A percentile compares a stretch with the other conserved stretches of the same genome.
phyloP scores from a whole-genome alignment of 106 monocot species.

The Phalaenopsis equestris region DNA sequence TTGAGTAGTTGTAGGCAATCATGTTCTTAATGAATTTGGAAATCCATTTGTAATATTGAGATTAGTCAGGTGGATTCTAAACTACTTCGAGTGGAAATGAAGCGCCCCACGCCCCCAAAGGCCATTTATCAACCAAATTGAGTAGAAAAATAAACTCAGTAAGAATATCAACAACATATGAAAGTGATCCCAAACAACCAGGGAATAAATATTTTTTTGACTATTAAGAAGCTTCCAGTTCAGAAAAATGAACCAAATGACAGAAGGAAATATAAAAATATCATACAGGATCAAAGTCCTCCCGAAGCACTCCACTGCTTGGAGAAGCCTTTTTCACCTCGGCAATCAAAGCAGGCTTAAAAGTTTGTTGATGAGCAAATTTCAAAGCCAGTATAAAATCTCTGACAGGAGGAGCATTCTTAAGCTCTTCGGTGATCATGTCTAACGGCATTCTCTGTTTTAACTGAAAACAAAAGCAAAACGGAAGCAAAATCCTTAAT shows the following conservation, averaged over 20 bases:
- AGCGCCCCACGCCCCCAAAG: too few species aligned
- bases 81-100: too few species aligned
- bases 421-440: constrained; percentile 31
- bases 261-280: not conserved
- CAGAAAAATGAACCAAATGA: not conserved
- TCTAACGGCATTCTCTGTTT: constrained; percentile 64
- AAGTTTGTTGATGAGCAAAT: constrained; percentile 42
- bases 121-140: too few species aligned
- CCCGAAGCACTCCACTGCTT: constrained; percentile 81
- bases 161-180: too few species aligned
- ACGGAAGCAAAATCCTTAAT: not conserved
- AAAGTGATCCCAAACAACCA: not conserved
- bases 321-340: constrained; percentile 99
- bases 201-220: not conserved
- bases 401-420: constrained; percentile 71
- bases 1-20: too few species aligned
- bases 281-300: constrained; percentile 89
- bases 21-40: too few species aligned
- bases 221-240: not conserved
- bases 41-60: too few species aligned
- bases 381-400: constrained; percentile 78
- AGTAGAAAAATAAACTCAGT: too few species aligned
- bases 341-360: constrained; percentile 91
- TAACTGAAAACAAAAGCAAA: constrained; percentile 32
- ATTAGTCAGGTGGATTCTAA: too few species aligned